Evolutionary conservation across 805 yeast species (phyloP), one percentile per base, ranked within the genome.

Genomic region (Nakazawaea sp.): DNA sequence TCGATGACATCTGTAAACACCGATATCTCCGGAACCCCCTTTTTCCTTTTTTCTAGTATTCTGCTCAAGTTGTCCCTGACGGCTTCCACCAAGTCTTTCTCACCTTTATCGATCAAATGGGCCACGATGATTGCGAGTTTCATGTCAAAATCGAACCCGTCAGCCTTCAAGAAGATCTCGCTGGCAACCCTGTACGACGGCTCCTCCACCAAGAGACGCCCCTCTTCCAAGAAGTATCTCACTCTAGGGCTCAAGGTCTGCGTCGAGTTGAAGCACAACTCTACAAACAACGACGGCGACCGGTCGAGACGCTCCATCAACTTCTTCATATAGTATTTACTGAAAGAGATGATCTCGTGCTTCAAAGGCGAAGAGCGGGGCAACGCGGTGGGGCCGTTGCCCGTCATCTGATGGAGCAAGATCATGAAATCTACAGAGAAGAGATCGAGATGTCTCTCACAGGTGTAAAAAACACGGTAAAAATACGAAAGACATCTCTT

Each of bases 371-470:
- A 58, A 1, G 58, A 44, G 30, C 61, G 55, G 1, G 76, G 68
- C 13, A 78, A 56, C 5, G 79, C 76, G 23, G 62, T 61, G 19
- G 68, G 50, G 13, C 70, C 54, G 27, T 65, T 67, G 10, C 76
- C 61, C 5, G 82, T 58, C 48, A 82, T 60, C 19, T 70, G 64
- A 48, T 76, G 70, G 1, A 84, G 52, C 2, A 71, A 50, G 12
- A 67, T 53, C 70, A 90, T 71, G 51, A 92, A 76, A 52, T 89
- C 96, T 24, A 92, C 52, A 35, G 96, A 63, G 48, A 68, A 79
- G 24, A 84, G 55, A 24, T 72, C 58, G 0, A 78, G 62, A 29
- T 78, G 75, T 35, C 66, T 69, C 40, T 82, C 80, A 28, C 75
- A 69, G 33, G 75, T 67, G 33, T 81, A 78, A 45, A 87, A 76